phyloP scores from a whole-genome alignment of 371 early-diverging fungal species.

The Saksenaea vasiformis region DNA sequence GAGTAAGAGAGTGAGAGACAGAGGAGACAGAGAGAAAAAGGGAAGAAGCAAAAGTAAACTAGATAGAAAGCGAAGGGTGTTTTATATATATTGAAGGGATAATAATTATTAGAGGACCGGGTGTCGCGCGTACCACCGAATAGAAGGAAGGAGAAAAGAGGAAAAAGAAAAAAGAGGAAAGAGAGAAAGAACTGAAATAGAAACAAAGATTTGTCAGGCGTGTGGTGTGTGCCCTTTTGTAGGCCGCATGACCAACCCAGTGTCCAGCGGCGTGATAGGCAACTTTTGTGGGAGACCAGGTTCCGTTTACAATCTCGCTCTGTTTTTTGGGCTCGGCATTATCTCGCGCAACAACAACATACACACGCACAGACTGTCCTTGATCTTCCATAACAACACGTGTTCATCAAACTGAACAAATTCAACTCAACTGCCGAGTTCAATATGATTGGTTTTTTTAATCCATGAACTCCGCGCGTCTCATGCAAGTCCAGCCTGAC shows the following conservation, averaged over 20 bases:
- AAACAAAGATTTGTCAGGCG: slow-evolving; percentile 6
- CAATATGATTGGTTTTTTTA: neutral
- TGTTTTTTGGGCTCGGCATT: slow-evolving; percentile 4
- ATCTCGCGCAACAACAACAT: neutral
- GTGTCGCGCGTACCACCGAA: neutral
- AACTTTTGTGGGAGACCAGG: slow-evolving; percentile 5
- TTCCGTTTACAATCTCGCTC: slow-evolving; percentile 6
- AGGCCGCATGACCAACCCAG: slow-evolving; percentile 7
- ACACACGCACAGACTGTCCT: slow-evolving; percentile 6
- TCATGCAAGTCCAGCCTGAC: slow-evolving; percentile 6
- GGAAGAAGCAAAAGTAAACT: neutral
- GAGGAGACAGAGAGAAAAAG: slow-evolving; percentile 5
- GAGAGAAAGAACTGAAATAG: slow-evolving; percentile 6
- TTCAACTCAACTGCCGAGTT: slow-evolving; percentile 6
- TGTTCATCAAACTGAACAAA: slow-evolving; percentile 9
- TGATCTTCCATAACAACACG: slow-evolving; percentile 10
- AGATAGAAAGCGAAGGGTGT: no score
- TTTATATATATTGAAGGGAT: neutral
- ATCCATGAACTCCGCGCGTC: neutral
- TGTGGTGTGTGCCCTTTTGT: slow-evolving; percentile 6
- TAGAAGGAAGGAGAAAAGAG: neutral
- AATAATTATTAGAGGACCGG: neutral
- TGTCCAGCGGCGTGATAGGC: slow-evolving; percentile 5
- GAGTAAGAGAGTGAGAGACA: neutral
- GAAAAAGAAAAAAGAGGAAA: neutral